phyloP scores from a whole-genome alignment of 2,329 filamentous ascomycete genomes.

The Pseudogymnoascus sp. region DNA sequence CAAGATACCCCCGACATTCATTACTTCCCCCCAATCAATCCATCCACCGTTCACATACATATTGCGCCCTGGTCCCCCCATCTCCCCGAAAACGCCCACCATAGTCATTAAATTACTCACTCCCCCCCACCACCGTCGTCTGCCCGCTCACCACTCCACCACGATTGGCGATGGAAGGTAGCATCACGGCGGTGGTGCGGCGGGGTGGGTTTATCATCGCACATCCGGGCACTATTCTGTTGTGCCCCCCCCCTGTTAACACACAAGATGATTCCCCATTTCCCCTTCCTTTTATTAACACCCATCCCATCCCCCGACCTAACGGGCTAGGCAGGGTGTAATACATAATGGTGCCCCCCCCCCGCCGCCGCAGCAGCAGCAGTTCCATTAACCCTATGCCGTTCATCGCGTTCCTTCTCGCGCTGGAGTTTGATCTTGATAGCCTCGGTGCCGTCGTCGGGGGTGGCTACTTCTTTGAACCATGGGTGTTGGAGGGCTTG shows the following conservation, averaged over 20 bases:
- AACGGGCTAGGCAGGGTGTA: background rate
- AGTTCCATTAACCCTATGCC: conserved; percentile 12
- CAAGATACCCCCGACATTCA: background rate
- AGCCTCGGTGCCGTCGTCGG: conserved; percentile 60
- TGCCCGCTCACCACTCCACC: background rate
- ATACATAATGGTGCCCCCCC: background rate
- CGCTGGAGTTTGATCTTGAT: conserved; percentile 46
- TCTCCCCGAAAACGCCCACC: background rate
- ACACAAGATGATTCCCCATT: background rate
- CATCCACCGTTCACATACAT: background rate
- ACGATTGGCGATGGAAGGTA: background rate
- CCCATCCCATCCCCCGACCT: background rate
- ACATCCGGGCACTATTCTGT: background rate
- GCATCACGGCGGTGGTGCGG: background rate
- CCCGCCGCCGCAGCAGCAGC: conserved; percentile 10
- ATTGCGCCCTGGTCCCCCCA: background rate
- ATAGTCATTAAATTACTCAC: background rate
- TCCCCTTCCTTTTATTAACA: background rate
- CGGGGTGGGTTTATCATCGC: background rate
- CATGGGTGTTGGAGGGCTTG: conserved; percentile 58
- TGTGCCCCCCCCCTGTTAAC: background rate
- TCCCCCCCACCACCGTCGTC: background rate
- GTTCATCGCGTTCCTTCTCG: conserved; percentile 16
- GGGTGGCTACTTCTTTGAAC: conserved; percentile 55
- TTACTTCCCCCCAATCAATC: background rate